Evolutionary conservation across 2,329 filamentous ascomycete genomes (phyloP).

Genomic region (Pyricularia sp.): DNA sequence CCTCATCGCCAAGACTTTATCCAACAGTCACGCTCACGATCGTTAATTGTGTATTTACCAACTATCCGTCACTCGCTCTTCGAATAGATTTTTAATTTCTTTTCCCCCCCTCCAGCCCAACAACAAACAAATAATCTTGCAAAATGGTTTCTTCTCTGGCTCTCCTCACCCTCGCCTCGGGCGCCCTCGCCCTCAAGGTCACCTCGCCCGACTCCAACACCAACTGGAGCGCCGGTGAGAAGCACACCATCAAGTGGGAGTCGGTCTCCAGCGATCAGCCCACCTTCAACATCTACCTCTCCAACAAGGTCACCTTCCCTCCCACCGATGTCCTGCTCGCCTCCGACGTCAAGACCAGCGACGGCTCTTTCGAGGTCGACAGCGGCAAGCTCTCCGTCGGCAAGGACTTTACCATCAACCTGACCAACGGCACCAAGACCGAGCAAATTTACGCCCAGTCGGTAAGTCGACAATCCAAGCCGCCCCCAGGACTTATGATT

Average conservation of each 20-base stretch:
- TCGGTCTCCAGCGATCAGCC: not conserved
- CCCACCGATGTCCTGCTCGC: not conserved
- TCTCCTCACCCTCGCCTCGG: not conserved
- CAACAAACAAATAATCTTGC: not conserved
- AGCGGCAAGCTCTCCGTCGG: not conserved
- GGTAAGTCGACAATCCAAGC: not conserved
- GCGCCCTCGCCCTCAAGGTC: not conserved
- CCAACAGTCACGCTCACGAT: not conserved
- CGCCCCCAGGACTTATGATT: no score
- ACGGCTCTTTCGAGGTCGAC: not conserved
- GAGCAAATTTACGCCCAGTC: not conserved
- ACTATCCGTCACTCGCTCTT: not conserved
- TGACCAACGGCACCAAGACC: conserved; percentile 2
- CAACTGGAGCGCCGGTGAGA: not conserved
- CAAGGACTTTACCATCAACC: not conserved
- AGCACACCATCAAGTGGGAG: not conserved
- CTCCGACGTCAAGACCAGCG: not conserved
- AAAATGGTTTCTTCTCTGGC: not conserved
- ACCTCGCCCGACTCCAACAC: not conserved
- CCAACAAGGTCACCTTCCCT: not conserved
- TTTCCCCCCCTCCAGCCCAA: not conserved
- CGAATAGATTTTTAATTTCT: not conserved
- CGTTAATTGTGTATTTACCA: not conserved
- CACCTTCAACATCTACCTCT: not conserved
- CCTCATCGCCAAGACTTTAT: not conserved